Evolutionary conservation across 2,329 filamentous ascomycete species (phyloP), one percentile per base, ranked within the genome.

Genomic region (Macrophomina tecta): DNA sequence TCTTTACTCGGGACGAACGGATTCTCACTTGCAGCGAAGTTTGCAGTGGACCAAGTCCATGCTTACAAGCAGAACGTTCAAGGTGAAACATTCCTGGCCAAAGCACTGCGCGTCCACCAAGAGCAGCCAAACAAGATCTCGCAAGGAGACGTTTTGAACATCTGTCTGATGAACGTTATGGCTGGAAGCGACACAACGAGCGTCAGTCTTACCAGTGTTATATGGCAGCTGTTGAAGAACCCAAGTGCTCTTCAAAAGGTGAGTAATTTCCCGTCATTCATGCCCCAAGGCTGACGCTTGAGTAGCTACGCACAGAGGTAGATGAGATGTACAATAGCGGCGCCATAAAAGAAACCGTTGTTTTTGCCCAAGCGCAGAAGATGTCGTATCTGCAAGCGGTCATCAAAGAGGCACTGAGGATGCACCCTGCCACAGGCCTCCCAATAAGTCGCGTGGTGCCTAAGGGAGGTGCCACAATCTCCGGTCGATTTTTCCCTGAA

Each of bases 131-230:
- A 79, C 1, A 80, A 75, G 28, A 77, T 84, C 9, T 81, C 78
- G 0, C 72, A 78, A 38, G 76, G 75, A 38, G 81, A 80, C 63
- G 66, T 79, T 6, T 65, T 75, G 7, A 60, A 52, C 0, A 70
- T 70, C 0, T 75, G 73, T 49, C 36, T 73, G 3, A 69, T 70
- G 1, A 83, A 82, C 58, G 72, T 83, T 16, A 72, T 67, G n/a
- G 79, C 78, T 3, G 80, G 78, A 2, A 76, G 72, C 2, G 80
- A 79, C 68, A 86, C 85, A 0, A 86, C 84, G 0, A 79, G 82
- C 1, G 82, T 85, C 52, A 81, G 78, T 2, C 76, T 87, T 0
- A 78, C 78, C 0, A 74, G 79, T 2, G 76, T 83, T 4, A 70
- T 86, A 36, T 84, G 83, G 67, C 69, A 82, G 67, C 73, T 86